Percentiles rank a stretch among this genome's conserved stretches.
These are phyloP conservation scores for Phytomonas sp. DNA, from an alignment of 208 protist species.

Conservation along the genomic window DNA sequence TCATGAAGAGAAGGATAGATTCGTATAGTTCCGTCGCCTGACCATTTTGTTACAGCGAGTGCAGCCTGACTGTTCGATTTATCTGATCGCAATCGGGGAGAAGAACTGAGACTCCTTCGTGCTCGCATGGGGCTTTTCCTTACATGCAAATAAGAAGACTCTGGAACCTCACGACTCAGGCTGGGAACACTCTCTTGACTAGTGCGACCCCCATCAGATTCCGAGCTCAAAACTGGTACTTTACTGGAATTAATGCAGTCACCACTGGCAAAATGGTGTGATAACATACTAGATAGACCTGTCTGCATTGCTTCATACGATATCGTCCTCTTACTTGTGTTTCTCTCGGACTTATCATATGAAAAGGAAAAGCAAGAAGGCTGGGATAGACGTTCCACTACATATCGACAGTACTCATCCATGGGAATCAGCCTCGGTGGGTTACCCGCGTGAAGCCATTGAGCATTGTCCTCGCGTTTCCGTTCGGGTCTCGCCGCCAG, in stretches of 20 bases:
- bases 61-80: not conserved
- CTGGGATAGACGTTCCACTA: constrained; percentile 16
- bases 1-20: not conserved
- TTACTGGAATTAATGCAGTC: not conserved
- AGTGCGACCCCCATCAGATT: not conserved
- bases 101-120: not conserved
- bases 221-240: not conserved
- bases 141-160: not conserved
- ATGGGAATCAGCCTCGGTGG: constrained; percentile 31
- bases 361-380: not conserved
- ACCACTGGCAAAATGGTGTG: not conserved
- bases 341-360: not conserved
- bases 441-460: not conserved
- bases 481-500: constrained; percentile 9
- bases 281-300: not conserved
- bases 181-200: not conserved
- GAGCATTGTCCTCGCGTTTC: not conserved
- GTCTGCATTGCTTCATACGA: not conserved
- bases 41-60: not conserved
- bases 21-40: not conserved
- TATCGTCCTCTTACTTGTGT: not conserved
- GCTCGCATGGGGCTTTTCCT: not conserved
- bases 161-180: not conserved
- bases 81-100: not conserved
- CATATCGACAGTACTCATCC: constrained; percentile 55